Percentiles rank a stretch among this genome's conserved stretches.
Conservation (phyloP, 2,329 filamentous ascomycete species). For the Paradendryphiella salina region DNA sequence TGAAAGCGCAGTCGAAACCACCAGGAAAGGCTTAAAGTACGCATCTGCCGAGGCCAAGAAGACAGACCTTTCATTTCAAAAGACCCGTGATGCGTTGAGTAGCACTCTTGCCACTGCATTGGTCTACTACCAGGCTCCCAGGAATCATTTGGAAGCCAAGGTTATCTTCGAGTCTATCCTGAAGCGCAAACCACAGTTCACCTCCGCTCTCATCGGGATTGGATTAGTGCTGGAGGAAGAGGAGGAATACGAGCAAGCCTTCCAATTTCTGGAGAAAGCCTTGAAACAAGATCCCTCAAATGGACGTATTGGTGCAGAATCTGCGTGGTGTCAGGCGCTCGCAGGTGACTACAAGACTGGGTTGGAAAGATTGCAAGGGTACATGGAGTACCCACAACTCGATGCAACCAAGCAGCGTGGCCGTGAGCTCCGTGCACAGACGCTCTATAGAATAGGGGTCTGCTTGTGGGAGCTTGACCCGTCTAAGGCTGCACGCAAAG, state of each 20-base stretch:
- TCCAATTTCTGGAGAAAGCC: slow-evolving; percentile 78
- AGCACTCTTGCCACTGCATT: slow-evolving; percentile 82
- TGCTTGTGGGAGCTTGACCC: slow-evolving; percentile 85
- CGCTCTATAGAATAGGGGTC: slow-evolving; percentile 81
- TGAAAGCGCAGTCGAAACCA: slow-evolving; percentile 76
- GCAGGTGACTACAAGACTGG: slow-evolving; percentile 74
- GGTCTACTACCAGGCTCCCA: slow-evolving; percentile 86
- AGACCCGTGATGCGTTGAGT: slow-evolving; percentile 68
- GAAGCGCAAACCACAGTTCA: slow-evolving; percentile 72
- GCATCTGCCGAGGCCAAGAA: slow-evolving; percentile 63
- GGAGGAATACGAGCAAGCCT: slow-evolving; percentile 80
- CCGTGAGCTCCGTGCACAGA: slow-evolving; percentile 77
- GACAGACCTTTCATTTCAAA: slow-evolving; percentile 67
- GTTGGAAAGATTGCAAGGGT: slow-evolving; percentile 69
- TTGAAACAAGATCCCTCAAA: slow-evolving; percentile 73
- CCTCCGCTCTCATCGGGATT: slow-evolving; percentile 81
- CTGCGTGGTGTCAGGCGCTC: slow-evolving; percentile 88
- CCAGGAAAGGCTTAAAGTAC: slow-evolving; percentile 71
- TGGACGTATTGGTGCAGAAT: slow-evolving; percentile 78
- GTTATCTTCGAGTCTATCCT: slow-evolving; percentile 82
- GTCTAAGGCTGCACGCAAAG: slow-evolving; percentile 73
- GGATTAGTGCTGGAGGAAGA: slow-evolving; percentile 93
- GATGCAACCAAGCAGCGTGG: slow-evolving; percentile 63
- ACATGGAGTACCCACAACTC: slow-evolving; percentile 62
- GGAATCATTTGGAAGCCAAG: slow-evolving; percentile 87